These are phyloP conservation scores for Exutisphaerella laricina DNA, from an alignment of 2,329 filamentous ascomycete species.

Conservation along the genomic window DNA sequence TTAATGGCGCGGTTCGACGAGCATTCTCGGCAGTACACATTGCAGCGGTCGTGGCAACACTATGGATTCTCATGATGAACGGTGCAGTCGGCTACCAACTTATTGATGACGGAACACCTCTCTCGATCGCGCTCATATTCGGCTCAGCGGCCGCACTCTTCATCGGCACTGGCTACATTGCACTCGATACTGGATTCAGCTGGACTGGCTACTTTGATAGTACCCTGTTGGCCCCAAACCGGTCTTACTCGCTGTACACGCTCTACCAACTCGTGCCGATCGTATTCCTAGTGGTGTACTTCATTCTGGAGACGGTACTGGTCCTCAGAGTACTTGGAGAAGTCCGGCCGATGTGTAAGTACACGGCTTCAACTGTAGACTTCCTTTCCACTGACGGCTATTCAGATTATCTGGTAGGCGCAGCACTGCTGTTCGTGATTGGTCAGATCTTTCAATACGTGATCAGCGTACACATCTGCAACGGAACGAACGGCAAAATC, in stretches of 20 bases:
- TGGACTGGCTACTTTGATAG: slow-evolving; percentile 76
- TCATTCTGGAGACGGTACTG: slow-evolving; percentile 72
- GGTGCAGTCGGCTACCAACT: slow-evolving; percentile 80
- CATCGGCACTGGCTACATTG: slow-evolving; percentile 89
- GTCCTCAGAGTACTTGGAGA: slow-evolving; percentile 85
- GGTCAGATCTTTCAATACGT: slow-evolving; percentile 97
- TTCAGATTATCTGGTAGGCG: slow-evolving; percentile 65
- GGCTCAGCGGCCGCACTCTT: slow-evolving; percentile 68
- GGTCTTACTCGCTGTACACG: slow-evolving; percentile 83
- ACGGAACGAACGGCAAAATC: slow-evolving; percentile 75
- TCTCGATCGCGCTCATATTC: slow-evolving; percentile 72
- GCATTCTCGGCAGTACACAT: slow-evolving; percentile 88
- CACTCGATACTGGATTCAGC: slow-evolving; percentile 81
- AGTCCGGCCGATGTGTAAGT: slow-evolving; percentile 75
- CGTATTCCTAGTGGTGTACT: slow-evolving; percentile 83
- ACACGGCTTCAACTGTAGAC: not conserved
- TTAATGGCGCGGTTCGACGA: slow-evolving; percentile 63
- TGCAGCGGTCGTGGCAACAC: slow-evolving; percentile 78
- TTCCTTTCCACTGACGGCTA: not conserved
- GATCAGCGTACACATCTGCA: slow-evolving; percentile 84
- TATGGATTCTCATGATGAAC: slow-evolving; percentile 62
- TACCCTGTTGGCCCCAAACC: slow-evolving; percentile 47
- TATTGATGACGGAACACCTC: slow-evolving; percentile 82
- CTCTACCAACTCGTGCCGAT: slow-evolving; percentile 87
- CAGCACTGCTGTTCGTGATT: slow-evolving; percentile 76